These are phyloP conservation scores for Podospora conica DNA, from an alignment of 495 filamentous ascomycete genomes.

Conservation along the genomic window DNA sequence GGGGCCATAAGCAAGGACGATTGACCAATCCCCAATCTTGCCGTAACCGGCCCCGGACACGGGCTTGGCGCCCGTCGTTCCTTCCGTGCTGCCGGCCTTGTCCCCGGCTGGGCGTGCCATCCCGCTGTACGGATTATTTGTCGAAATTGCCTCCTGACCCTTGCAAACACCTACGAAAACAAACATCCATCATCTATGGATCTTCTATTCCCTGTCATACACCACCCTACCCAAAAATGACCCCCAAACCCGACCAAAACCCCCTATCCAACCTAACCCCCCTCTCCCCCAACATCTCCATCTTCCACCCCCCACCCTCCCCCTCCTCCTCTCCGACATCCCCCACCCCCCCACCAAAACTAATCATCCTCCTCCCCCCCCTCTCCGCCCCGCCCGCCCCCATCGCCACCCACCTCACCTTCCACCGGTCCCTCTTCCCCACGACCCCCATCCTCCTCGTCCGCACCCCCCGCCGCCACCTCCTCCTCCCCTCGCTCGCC, in stretches of 20 bases:
- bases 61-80: constrained; percentile 4
- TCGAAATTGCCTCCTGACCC: neutral
- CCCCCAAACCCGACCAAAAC: neutral
- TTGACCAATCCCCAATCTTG: neutral
- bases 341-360: constrained; percentile 16
- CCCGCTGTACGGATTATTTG: neutral
- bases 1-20: neutral
- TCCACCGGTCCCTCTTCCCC: constrained; percentile 37
- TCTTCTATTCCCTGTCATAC: neutral
- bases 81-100: neutral
- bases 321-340: neutral
- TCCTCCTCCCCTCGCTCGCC: constrained; percentile 12
- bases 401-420: constrained; percentile 41
- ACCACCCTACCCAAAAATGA: neutral
- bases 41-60: neutral
- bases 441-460: constrained; percentile 35
- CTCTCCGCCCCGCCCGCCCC: constrained; percentile 41
- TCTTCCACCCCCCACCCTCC: constrained; percentile 27
- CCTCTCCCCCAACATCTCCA: constrained; percentile 30
- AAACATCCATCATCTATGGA: neutral
- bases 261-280: constrained; percentile 34
- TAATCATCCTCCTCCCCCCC: constrained; percentile 41
- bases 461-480: constrained; percentile 30
- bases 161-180: neutral
- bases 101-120: neutral